A percentile compares a stretch with the other conserved stretches of the same genome.
These are phyloP conservation scores for Xerocomus amazonicus DNA, from an alignment of 1,284 basidiomycete species.

Conservation along the genomic window DNA sequence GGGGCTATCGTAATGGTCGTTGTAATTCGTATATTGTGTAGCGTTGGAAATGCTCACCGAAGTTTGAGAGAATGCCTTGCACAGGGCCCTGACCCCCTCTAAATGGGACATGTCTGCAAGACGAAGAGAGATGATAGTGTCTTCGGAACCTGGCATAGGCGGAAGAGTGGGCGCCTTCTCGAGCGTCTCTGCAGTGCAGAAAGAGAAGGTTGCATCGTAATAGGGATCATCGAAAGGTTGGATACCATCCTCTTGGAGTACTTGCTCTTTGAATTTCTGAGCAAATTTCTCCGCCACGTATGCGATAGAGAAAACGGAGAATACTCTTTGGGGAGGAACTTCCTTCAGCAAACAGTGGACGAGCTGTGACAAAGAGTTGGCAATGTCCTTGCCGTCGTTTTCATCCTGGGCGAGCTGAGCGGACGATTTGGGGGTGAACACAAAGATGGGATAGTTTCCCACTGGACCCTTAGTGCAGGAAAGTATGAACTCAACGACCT, in stretches of 20 bases:
- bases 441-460: conserved; percentile 57
- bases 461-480: conserved; percentile 52
- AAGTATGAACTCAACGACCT: conserved; percentile 50
- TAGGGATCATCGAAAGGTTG: conserved; percentile 44
- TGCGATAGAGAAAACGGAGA: conserved; percentile 62
- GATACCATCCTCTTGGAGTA: conserved; percentile 35
- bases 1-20: conserved; percentile 37
- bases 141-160: conserved; percentile 14
- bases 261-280: conserved; percentile 28
- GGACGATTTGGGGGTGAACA: conserved; percentile 41
- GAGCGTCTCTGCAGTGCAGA: conserved; percentile 48
- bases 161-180: conserved; percentile 24
- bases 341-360: conserved; percentile 29
- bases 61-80: conserved; percentile 52
- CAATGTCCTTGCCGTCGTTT: conserved; percentile 26
- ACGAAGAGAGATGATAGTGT: conserved; percentile 38
- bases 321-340: conserved; percentile 45
- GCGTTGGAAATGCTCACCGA: conserved; percentile 43
- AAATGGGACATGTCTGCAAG: conserved; percentile 45
- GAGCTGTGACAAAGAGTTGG: conserved; percentile 36
- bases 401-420: conserved; percentile 26
- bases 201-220: conserved; percentile 59
- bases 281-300: conserved; percentile 48
- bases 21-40: not conserved
- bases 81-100: conserved; percentile 43